Evolutionary conservation across 306 rosid genomes (phyloP).

Genomic region (Malus sylvestris): DNA sequence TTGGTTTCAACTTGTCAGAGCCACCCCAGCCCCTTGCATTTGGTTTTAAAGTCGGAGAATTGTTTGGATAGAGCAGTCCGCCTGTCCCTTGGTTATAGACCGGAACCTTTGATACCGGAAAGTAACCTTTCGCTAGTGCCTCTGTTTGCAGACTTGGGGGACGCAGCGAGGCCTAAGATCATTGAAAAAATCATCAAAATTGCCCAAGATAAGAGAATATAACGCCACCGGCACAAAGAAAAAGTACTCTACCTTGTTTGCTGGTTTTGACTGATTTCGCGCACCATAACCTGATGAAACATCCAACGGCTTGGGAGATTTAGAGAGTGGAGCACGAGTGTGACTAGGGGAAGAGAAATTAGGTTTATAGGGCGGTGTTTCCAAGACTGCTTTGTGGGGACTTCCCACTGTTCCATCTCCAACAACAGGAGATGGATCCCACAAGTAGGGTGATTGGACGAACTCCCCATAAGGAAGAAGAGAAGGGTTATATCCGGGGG

Average conservation of each 20-base stretch:
- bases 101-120: constrained; percentile 41
- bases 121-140: constrained; percentile 29
- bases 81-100: constrained; percentile 52
- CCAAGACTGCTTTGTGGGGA: constrained; percentile 29
- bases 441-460: constrained; percentile 35
- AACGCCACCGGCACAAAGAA: background rate
- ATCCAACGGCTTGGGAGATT: constrained; percentile 32
- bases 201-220: constrained; percentile 4
- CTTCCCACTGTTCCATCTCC: constrained; percentile 42
- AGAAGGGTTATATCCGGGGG: constrained; percentile 47
- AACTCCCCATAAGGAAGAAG: constrained; percentile 45
- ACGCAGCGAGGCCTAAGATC: constrained; percentile 35
- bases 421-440: constrained; percentile 40
- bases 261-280: constrained; percentile 42
- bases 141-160: constrained; percentile 48
- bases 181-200: constrained; percentile 16
- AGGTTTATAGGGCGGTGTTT: constrained; percentile 35
- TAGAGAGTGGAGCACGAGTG: constrained; percentile 21
- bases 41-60: constrained; percentile 33
- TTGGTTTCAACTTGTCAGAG: constrained; percentile 51
- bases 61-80: constrained; percentile 45
- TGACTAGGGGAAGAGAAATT: constrained; percentile 41
- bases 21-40: constrained; percentile 50
- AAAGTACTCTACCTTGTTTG: constrained; percentile 40
- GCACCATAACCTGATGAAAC: constrained; percentile 41